Evolutionary conservation across 441 rosid genomes (phyloP).

Genomic region (Pelargonium myrrhifolium): DNA sequence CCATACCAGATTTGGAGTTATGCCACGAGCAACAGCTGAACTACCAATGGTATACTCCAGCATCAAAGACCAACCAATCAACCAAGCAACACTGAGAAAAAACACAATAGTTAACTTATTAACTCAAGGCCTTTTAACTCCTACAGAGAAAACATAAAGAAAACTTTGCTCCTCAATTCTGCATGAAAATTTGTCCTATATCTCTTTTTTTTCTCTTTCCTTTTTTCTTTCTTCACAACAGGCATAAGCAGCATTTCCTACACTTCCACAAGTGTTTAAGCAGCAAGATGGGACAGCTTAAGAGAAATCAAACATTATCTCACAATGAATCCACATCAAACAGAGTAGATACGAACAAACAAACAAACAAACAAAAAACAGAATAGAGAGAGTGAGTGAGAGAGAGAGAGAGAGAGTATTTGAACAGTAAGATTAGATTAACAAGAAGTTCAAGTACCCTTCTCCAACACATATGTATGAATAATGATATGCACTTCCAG

Average conservation of each 20-base stretch:
- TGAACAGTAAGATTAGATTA: not conserved
- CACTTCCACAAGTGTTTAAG: not conserved
- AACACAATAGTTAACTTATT: slow-evolving; percentile 2
- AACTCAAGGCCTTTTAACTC: slow-evolving; percentile 6
- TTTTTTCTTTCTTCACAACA: too few species aligned
- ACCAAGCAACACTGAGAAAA: slow-evolving; percentile 73
- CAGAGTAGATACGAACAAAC: not conserved
- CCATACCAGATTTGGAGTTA: slow-evolving; percentile 84
- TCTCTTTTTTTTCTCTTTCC: too few species aligned
- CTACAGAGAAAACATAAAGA: not conserved
- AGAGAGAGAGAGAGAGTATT: not conserved
- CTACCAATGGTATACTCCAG: slow-evolving; percentile 94
- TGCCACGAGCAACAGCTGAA: slow-evolving; percentile 97
- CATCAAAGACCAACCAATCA: slow-evolving; percentile 89
- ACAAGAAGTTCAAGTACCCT: slow-evolving; percentile 43
- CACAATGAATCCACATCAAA: not conserved
- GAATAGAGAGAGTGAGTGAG: too few species aligned
- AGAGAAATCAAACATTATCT: not conserved
- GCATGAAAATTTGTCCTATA: not conserved
- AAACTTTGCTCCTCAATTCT: not conserved
- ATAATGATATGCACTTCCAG: slow-evolving; percentile 97
- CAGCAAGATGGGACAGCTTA: slow-evolving; percentile 1
- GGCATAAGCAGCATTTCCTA: not conserved
- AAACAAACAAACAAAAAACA: too few species aligned
- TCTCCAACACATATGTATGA: slow-evolving; percentile 94